Conservation (phyloP, 495 filamentous ascomycete genomes). For the Pseudevernia furfuracea region DNA sequence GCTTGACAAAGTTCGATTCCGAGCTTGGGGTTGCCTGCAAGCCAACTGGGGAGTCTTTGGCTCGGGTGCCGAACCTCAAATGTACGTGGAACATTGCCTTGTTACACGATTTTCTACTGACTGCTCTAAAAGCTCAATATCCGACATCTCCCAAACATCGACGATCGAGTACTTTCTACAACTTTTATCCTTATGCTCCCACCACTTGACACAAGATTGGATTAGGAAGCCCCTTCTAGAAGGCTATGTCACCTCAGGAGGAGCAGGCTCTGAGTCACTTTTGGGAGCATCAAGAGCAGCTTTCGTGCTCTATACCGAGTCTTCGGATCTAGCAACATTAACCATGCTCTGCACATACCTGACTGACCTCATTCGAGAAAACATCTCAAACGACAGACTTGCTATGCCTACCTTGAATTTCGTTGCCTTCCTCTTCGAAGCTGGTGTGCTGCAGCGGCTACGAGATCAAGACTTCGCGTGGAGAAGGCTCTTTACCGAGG, state of each 20-base stretch:
- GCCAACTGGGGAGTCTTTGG: slow-evolving; percentile 32
- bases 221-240: slow-evolving; percentile 49
- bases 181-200: slow-evolving; percentile 33
- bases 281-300: slow-evolving; percentile 66
- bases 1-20: slow-evolving; percentile 72
- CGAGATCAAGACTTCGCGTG: slow-evolving; percentile 21
- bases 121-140: slow-evolving; percentile 8
- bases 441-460: slow-evolving; percentile 34
- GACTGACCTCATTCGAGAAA: slow-evolving; percentile 37
- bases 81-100: slow-evolving; percentile 9
- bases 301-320: slow-evolving; percentile 45
- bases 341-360: slow-evolving; percentile 38
- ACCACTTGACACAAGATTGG: slow-evolving; percentile 28
- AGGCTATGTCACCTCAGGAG: slow-evolving; percentile 75
- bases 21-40: slow-evolving; percentile 50
- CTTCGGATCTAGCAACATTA: slow-evolving; percentile 30
- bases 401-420: slow-evolving; percentile 69
- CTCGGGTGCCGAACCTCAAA: background rate
- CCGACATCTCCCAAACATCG: slow-evolving; percentile 18
- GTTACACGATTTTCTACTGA: background rate
- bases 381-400: slow-evolving; percentile 57
- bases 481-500: slow-evolving; percentile 54
- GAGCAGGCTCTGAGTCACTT: slow-evolving; percentile 74
- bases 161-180: slow-evolving; percentile 37
- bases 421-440: slow-evolving; percentile 63